phyloP scores from a whole-genome alignment of 2,329 filamentous ascomycete genomes.

The Penicillium nordicum region DNA sequence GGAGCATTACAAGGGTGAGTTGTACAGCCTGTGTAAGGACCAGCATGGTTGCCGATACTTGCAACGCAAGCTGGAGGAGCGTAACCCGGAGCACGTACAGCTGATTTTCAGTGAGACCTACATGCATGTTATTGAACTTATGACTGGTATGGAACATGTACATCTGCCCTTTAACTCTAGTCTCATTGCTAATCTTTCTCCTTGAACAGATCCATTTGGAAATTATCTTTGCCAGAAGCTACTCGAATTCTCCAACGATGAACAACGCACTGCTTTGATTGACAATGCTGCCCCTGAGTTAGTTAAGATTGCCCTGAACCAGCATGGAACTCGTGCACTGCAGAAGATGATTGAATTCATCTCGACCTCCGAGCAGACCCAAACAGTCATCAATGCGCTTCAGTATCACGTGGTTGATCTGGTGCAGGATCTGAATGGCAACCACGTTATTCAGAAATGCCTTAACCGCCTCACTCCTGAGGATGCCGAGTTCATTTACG shows the following conservation, averaged over 20 bases:
- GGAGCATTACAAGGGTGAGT: conserved; percentile 74
- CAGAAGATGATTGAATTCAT: conserved; percentile 99
- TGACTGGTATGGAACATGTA: conserved; percentile 63
- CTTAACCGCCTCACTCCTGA: conserved; percentile 83
- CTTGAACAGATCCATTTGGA: conserved; percentile 74
- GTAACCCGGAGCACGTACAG: conserved; percentile 75
- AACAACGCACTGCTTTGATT: conserved; percentile 89
- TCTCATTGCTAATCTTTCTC: conserved; percentile 20
- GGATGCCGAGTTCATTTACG: conserved; percentile 95
- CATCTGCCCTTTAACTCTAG: background rate
- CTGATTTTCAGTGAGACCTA: conserved; percentile 95
- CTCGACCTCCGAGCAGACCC: conserved; percentile 76
- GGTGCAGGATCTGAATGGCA: conserved; percentile 96
- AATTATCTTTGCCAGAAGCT: conserved; percentile 99
- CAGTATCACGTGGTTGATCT: conserved; percentile 82
- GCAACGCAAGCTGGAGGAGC: conserved; percentile 95
- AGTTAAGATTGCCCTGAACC: conserved; percentile 90
- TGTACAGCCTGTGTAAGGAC: conserved; percentile 92
- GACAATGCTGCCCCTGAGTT: conserved; percentile 84
- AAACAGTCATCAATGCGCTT: conserved; percentile 82
- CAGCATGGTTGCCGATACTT: conserved; percentile 96
- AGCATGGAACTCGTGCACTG: conserved; percentile 91
- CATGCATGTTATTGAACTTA: conserved; percentile 89
- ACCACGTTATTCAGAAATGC: conserved; percentile 99
- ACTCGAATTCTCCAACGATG: conserved; percentile 89